Evolutionary conservation across 2,329 filamentous ascomycete genomes (phyloP), one percentile per base, ranked within the genome.

Genomic region (Stachybotrys chartarum): DNA sequence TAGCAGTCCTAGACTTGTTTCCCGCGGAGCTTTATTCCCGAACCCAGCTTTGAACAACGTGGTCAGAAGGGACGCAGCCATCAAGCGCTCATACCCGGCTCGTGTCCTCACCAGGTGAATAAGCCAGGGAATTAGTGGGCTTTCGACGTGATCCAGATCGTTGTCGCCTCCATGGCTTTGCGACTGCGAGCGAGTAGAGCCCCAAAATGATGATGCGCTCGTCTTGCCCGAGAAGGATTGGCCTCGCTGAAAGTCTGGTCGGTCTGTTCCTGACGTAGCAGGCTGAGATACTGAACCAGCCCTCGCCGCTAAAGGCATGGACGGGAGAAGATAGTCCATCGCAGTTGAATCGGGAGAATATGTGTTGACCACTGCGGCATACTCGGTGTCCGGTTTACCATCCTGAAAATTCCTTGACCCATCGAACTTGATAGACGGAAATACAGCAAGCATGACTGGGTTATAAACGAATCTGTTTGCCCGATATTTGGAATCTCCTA

Each of bases 401-500:
- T 4, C 79, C 78, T 48, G 78, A 77, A 47, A 80, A 70, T 55
- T 84, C 82, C 45, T 81, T 76, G 16, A 78, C 69, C 54, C 74
- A 77, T 74, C 80, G 82, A 83, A 80, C 48, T 81, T 80, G 45
- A 80, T 71, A 48, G 78, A 77, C 3, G 86, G 86, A 58, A 91
- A 88, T 11, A 89, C 81, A 18, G 86, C 82, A 55, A 89, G 72
- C 46, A 91, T 83, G 0, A 84, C 80, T 1, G 86, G 86, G 1
- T 87, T 87, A 57, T 82, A 86, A 48, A 87, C 72, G 51, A 90
- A 79, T 63, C 90, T 82, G 60, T 86, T 86, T 10, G 90, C 86
- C 54, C 91, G 83, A 69, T 87, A 89, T 61, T 86, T 87, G 1
- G 93, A 97, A 63, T 90, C 84, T 58, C 85, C 82, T 52, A 96